Base-by-base conservation (phyloP, 2,329 filamentous ascomycete genomes). In the Onygenales sp. region DNA sequence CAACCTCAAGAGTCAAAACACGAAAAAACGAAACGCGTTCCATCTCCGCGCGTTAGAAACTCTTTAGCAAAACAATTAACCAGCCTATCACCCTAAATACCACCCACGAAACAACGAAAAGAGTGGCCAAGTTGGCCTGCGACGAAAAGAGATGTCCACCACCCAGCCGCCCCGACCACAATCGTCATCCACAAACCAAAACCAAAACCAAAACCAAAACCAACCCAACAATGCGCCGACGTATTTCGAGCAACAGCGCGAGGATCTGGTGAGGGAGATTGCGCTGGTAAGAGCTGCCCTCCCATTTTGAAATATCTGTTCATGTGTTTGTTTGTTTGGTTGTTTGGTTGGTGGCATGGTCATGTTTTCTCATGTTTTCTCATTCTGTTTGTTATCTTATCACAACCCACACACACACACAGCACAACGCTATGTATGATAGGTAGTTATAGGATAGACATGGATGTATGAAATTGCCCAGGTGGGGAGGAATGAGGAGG, bases 221-320 rank as follows among this genome's bases (percentile, higher is more conserved):
- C 17, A 17, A 17, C 17, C 17, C 21, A 27, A 27, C 9, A 39
- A 49, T 10, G 14, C 39, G 10, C 38, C 47, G 6, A 52, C 50
- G 9, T 58, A 57, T 45, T 75, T 75, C 55, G 68, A 74, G 57
- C 66, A 72, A 52, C 72, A 74, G 52, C 67, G 72, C 41, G 66
- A 66, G 46, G 70, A 70, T 56, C 62, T 75, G 5, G 64, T 74
- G 2, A 59, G 65, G 11, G 72, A 75, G 53, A 74, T 75, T 54
- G 71, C 72, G 1, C 63, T 70, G 54, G 72, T 73, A 54, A 60
- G 69, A 59, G 44, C 39, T 8, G 55, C 62, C 14, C 53, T 51
- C 4, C 54, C 60, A 17, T 62, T 64, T 43, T 59, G 58, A 27
- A 27, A 5, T 17, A 17, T 17, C 17, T 17, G 17, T 17, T 17